Evolutionary conservation across 1,284 basidiomycete genomes (phyloP).

Genomic region (Rhodotorula sp.): DNA sequence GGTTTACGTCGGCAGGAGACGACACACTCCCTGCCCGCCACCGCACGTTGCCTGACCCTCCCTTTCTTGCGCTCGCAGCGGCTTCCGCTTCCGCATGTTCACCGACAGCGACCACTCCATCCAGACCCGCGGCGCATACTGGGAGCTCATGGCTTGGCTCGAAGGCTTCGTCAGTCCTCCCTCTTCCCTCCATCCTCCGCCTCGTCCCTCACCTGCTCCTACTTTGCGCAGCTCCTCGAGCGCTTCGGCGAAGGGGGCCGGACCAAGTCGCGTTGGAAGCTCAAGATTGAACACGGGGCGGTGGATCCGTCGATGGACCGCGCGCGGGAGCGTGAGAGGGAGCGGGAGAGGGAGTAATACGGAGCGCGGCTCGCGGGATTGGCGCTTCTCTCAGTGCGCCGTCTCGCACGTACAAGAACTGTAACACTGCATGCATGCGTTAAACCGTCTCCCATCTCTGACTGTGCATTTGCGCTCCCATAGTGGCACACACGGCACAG

Average conservation of each 20-base stretch:
- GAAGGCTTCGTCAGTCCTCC: constrained; percentile 56
- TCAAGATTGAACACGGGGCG: neutral
- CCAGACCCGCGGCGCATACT: constrained; percentile 50
- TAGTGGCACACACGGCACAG: no score
- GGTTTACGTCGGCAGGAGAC: no score
- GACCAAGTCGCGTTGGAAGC: constrained; percentile 49
- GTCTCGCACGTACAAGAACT: no score
- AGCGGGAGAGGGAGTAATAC: no score
- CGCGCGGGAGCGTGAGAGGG: neutral
- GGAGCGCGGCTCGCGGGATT: no score
- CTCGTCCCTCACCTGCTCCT: no score
- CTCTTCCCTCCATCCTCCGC: neutral
- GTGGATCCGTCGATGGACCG: neutral
- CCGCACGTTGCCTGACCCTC: no score
- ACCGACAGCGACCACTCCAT: constrained; percentile 67
- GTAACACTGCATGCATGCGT: no score
- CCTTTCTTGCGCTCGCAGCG: neutral
- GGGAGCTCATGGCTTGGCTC: constrained; percentile 63
- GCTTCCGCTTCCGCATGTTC: constrained; percentile 90
- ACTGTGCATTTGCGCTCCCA: no score
- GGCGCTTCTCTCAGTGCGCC: no score
- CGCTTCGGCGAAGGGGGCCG: constrained; percentile 86
- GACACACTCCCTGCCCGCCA: no score
- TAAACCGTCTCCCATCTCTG: no score
- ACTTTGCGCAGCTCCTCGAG: constrained; percentile 61